Evolutionary conservation across 1,284 basidiomycete species (phyloP), one percentile per base, ranked within the genome.

Genomic region (Cryptococcus sp.): DNA sequence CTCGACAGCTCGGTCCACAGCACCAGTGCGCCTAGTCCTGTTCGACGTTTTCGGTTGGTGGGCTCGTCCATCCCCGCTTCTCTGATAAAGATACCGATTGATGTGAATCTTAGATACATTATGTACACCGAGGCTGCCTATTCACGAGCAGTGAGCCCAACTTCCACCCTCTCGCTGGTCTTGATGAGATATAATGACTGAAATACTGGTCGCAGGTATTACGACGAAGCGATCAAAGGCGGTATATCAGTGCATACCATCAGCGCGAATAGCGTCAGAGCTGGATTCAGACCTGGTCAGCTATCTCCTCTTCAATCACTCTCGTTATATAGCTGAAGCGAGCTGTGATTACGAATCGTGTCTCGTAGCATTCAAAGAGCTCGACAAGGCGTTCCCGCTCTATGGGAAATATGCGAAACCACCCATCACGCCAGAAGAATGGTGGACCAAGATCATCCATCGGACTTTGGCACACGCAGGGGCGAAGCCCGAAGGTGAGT

Each of bases 11-110:
- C 30, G 30, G 30, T 35, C 30, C 30, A 25, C 39, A 47, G 47
- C 30, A 27, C 69, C 64, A n/a, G 66, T 79, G 35, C 67, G 75
- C 8, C 65, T 79, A 42, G 76, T 79, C 39, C 67, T 79, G 5
- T 79, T 79, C 47, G 77, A 79, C 60, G 73, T 76, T 15, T 78
- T 80, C 45, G 78, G 77, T 75, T 40, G 38, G 70, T 64, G 23
- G 17, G n/a, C 22, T 15, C 30, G 22, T 19, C 53, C 3, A 13
- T 42, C 13, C 13, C 3, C n/a, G n/a, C n/a, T n/a, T 19, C 22
- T 47, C 13, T 22, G 8, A 30, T 30, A 47, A 40, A 43, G 52
- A 47, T n/a, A 30, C 48, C 30, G n/a, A 30, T 23, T 23, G 54
- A 52, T 64, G 19, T 55, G n/a, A n/a, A 7, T 30, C 30, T 3